Percentiles rank a stretch among this genome's conserved stretches.
These are phyloP conservation scores for Volvox africanus DNA, from an alignment of 139 green algal species.

Conservation along the genomic window DNA sequence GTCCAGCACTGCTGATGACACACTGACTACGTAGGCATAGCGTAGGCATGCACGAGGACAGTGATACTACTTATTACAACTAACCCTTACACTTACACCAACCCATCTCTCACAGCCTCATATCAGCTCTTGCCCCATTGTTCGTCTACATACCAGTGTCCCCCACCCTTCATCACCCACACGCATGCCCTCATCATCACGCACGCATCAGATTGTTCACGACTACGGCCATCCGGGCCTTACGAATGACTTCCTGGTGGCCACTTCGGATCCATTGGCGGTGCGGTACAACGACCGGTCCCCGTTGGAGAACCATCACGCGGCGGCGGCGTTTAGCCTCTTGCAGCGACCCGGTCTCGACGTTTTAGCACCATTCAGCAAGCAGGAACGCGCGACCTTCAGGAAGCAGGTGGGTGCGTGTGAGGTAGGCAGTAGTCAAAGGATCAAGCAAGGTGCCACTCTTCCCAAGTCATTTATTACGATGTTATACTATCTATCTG, in stretches of 20 bases:
- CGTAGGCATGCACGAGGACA: too few species aligned
- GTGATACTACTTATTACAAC: too few species aligned
- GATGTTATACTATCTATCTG: neutral
- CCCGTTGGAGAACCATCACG: conserved; percentile 64
- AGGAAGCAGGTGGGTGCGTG: conserved; percentile 20
- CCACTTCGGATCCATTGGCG: conserved; percentile 52
- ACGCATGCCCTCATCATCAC: neutral
- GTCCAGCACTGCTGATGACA: too few species aligned
- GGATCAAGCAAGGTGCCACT: neutral
- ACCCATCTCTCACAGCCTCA: too few species aligned
- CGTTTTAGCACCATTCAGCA: conserved; percentile 10
- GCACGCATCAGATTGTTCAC: conserved; percentile 43
- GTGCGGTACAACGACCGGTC: conserved; percentile 70
- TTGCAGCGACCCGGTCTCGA: conserved; percentile 31
- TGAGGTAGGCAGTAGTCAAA: neutral
- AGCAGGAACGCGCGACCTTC: neutral
- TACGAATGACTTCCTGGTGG: conserved; percentile 70
- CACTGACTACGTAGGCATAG: too few species aligned
- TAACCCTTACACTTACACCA: too few species aligned
- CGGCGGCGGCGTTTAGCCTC: conserved; percentile 43
- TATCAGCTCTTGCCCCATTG: too few species aligned
- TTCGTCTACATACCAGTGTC: neutral
- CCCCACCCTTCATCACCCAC: neutral
- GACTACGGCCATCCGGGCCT: conserved; percentile 60
- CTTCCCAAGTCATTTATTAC: neutral